These are phyloP conservation scores for Tylopilus vinaceipallidus DNA, from an alignment of 768 basidiomycete species.

Conservation along the genomic window DNA sequence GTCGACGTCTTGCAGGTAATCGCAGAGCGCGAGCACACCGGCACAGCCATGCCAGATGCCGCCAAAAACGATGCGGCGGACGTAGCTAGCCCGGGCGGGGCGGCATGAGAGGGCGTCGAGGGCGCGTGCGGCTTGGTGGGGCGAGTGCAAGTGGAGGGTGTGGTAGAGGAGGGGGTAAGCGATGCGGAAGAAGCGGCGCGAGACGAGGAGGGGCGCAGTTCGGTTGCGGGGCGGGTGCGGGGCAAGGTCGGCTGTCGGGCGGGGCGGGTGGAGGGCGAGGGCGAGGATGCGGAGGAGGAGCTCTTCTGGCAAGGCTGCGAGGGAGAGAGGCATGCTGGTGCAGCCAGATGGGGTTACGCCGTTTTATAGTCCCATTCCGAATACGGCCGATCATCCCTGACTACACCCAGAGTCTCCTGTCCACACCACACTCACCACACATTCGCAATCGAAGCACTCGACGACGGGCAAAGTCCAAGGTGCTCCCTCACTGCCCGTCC, in stretches of 20 bases:
- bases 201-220: constrained; percentile 50
- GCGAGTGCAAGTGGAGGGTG: constrained; percentile 43
- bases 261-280: constrained; percentile 26
- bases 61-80: constrained; percentile 42
- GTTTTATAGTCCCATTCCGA: constrained; percentile 15
- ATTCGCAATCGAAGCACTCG: constrained; percentile 28
- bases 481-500: constrained; percentile 7
- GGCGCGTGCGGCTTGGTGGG: constrained; percentile 38
- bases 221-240: constrained; percentile 27
- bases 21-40: constrained; percentile 34
- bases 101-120: constrained; percentile 36
- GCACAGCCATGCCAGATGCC: constrained; percentile 42
- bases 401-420: too few relatives aligned
- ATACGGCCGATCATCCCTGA: too few relatives aligned
- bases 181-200: constrained; percentile 51
- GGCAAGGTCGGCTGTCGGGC: constrained; percentile 28
- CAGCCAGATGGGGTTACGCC: background rate
- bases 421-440: too few relatives aligned
- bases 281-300: constrained; percentile 47
- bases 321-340: constrained; percentile 14
- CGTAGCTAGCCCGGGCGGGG: constrained; percentile 38
- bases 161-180: constrained; percentile 57
- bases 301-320: constrained; percentile 39
- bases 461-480: constrained; percentile 20
- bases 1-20: constrained; percentile 40